phyloP scores from a whole-genome alignment of 2,329 filamentous ascomycete species.

The Bertia moriformis region DNA sequence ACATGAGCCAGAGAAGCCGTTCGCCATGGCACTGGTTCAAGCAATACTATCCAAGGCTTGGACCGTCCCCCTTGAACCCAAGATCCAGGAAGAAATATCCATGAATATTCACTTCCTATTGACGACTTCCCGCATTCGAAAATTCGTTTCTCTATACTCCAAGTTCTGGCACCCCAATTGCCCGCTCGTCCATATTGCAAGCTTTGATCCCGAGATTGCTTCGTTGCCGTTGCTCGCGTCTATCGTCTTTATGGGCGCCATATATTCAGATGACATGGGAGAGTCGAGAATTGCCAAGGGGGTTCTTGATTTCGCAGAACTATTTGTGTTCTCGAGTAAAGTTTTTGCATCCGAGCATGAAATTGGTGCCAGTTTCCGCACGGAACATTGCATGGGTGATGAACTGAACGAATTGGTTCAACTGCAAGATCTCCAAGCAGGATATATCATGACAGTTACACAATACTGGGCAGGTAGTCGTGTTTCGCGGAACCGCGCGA shows the following conservation, averaged over 20 bases:
- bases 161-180: constrained; percentile 27
- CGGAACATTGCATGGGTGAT: constrained; percentile 7
- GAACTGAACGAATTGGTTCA: constrained; percentile 14
- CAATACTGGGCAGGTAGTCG: constrained; percentile 27
- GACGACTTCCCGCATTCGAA: constrained; percentile 21
- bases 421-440: constrained; percentile 24
- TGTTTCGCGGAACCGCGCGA: constrained; percentile 19
- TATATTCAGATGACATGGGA: constrained; percentile 22
- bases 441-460: constrained; percentile 20
- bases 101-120: constrained; percentile 20
- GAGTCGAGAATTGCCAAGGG: constrained; percentile 20
- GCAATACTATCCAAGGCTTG: constrained; percentile 20
- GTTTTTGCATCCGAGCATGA: constrained; percentile 23
- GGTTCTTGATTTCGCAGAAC: constrained; percentile 24
- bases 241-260: constrained; percentile 24
- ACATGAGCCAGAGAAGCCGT: constrained; percentile 19
- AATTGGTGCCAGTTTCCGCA: constrained; percentile 16
- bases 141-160: constrained; percentile 24
- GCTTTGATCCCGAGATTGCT: constrained; percentile 20
- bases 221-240: constrained; percentile 20
- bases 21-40: constrained; percentile 20
- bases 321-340: constrained; percentile 24
- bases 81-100: constrained; percentile 21
- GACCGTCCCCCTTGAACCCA: constrained; percentile 18
- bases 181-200: constrained; percentile 22